Base-by-base conservation (phyloP, 192 early-diverging fungal genomes). In the Funneliformis geosporum region DNA sequence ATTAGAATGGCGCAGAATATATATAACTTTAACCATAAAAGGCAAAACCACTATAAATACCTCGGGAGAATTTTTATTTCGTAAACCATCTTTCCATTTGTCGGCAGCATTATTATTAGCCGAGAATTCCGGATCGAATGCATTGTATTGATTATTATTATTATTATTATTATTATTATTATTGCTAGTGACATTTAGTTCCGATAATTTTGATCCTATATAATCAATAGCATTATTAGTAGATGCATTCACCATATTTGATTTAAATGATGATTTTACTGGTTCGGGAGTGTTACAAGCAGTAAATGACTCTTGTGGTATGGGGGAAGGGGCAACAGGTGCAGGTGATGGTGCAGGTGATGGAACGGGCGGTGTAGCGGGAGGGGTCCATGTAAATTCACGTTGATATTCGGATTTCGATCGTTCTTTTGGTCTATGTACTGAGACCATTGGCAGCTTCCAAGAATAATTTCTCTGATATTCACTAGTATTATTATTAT, bases 351-450 rank as follows among this genome's bases (percentile, higher is more conserved):
- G 28, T 10, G 75, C 40, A 23, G 75, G 60, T 18, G 55, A 23
- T 25, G 55, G 27, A 42, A 21, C 40, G 7, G 60, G 59, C 8
- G 75, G n/a, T 6, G 38, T 10, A 9, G 74, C 23, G 21, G 42
- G 25, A 25, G 71, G 44, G 8, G 47, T 10, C 75, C 75, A 76
- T 8, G 75, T 43, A 42, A 76, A 76, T 64, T 76, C 75, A 43
- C 75, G 59, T 64, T 76, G 75, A 76, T 76, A 76, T 76, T 76
- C 75, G 21, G 42, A 11, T 33, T 64, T 64, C 21, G 59, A 46
- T 76, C 75, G 16, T 64, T 76, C 75, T 42, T 60, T 60, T 5
- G 38, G 55, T 43, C 60, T 59, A 39, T 27, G 5, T 14, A 65
- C n/a, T 40, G 5, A 9, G 7, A 65, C 42, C 75, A 76, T 62